Evolutionary conservation across 495 filamentous ascomycete species (phyloP), one percentile per base, ranked within the genome.

Genomic region (Entonaema liquescens): DNA sequence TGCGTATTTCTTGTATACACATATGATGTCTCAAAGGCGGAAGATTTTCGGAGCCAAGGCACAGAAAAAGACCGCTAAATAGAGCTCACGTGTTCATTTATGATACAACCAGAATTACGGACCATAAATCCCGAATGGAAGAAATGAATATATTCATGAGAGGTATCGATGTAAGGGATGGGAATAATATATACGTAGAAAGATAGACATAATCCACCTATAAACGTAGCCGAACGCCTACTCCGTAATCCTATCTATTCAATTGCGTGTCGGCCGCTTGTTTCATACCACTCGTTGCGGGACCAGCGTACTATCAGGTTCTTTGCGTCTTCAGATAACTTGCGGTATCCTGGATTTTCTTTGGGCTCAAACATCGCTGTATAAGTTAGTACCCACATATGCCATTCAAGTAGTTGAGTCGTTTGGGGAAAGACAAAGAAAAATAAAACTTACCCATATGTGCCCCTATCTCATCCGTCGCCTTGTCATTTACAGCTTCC

Each of bases 1-100:
- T 21, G 90, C 92, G 23, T 95, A 94, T 72, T 87, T 96, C 58
- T 84, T 98, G 62, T 98, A 93, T 76, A 92, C 91, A 23, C 91
- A 98, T 80, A 98, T 99, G 95, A 91, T 98, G 79, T 81, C 83
- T 50, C 96, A 98, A 85, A 84, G 95, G 67, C 83, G 89, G 57
- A 96, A 91, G 87, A 86, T 90, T 65, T 85, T 91, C 82, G 84
- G 83, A 72, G 85, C 89, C 74, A 74, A 80, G 55, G 44, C 57
- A 5, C 56, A 44, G 36, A 44, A 59, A 62, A 82, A 81, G 74
- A 73, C 79, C 44, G 47, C 74, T 21, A 62, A 63, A 49, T 67
- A 66, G 57, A 66, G 6, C 13, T 57, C 5, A 2, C 21, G 38
- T 3, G 11, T 8, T 8, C 8, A 55, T 44, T n/a, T n/a, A n/a